Base-by-base conservation (phyloP, 768 basidiomycete species). In the Kwoniella mangroviensis region DNA sequence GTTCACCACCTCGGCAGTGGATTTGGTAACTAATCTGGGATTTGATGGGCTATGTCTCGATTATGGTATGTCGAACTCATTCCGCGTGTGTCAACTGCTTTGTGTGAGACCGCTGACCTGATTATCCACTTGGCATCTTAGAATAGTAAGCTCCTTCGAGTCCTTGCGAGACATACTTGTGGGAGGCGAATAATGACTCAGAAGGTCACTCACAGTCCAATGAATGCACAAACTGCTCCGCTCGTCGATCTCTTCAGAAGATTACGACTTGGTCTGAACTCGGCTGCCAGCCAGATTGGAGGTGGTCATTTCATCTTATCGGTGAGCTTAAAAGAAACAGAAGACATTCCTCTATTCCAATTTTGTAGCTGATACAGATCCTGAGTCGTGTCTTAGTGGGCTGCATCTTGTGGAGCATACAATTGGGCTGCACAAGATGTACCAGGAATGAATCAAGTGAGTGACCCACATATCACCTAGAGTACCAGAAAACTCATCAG, bases 371-470 rank as follows among this genome's bases (percentile, higher is more conserved):
- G n/a, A n/a, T n/a, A n/a, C n/a, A n/a, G n/a, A n/a, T n/a, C n/a
- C n/a, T n/a, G n/a, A n/a, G n/a, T n/a, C n/a, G n/a, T n/a, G n/a
- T n/a, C n/a, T n/a, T 55, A 91, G 2, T 92, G 96, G 66, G 93
- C 93, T 40, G 92, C 95, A 0, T 94, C 97, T 2, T 96, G 94
- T 82, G 97, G 97, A 21, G 88, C 90, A 1, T 87, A 90, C 72
- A 89, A 96, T 75, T 94, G 93, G 84, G 85, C 88, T 79, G 91
- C 90, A 73, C 85, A 98, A 6, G 86, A 89, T 70, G 86, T 94
- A 55, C 83, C 83, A 21, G 92, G 92, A 70, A 98, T 99, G 95
- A 90, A 94, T 80, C 86, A 86, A 26, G 73, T 73, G 11, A 52
- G 69, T 57, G n/a, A n/a, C n/a, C n/a, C n/a, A n/a, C n/a, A n/a